Base-by-base conservation (phyloP, 345 rosid genomes). In the Conringia planisiliqua region DNA sequence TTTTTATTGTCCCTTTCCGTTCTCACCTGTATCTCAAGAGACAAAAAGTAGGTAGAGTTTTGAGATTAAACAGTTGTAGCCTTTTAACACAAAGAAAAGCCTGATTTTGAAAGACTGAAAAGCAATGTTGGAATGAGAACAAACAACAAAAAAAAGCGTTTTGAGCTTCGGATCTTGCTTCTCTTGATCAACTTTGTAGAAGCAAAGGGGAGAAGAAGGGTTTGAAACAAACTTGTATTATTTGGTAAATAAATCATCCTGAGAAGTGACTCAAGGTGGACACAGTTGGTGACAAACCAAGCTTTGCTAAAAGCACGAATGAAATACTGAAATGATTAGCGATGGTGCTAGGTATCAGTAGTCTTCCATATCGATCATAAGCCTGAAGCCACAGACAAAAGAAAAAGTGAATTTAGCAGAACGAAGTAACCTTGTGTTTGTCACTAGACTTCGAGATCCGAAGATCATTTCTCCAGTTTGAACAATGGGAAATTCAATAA, bases 81-180 rank as follows among this genome's bases (percentile, higher is more conserved):
- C 30, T 47, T 68, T 42, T 17, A 50, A 57, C 35, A 11, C 24
- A 13, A 27, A 62, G 56, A 57, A 32, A 27, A 27, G 5, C 17
- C 58, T 26, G 35, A 13, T 55, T 29, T 8, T 17, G 24, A 17
- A 58, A 58, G 27, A 5, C 29, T 0, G 90, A 90, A 78, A 86
- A 90, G 35, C 94, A 90, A 47, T 82, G 96, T 83, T 90, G 87
- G 20, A 36, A 35, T 18, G 16, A 6, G 30, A 22, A 22, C 24
- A 22, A 22, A 22, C 24, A 1, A n/a, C n/a, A 89, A 88, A 56
- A 30, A 52, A 30, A n/a, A 8, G 2, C 26, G 43, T 58, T 33
- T 8, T 1, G 96, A 85, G 85, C 90, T 78, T 83, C 64, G 33
- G 87, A 85, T 81, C 91, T 85, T 65, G 90, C 88, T 79, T 85